phyloP scores from a whole-genome alignment of 345 rosid genomes.

The Psidium guajava region DNA sequence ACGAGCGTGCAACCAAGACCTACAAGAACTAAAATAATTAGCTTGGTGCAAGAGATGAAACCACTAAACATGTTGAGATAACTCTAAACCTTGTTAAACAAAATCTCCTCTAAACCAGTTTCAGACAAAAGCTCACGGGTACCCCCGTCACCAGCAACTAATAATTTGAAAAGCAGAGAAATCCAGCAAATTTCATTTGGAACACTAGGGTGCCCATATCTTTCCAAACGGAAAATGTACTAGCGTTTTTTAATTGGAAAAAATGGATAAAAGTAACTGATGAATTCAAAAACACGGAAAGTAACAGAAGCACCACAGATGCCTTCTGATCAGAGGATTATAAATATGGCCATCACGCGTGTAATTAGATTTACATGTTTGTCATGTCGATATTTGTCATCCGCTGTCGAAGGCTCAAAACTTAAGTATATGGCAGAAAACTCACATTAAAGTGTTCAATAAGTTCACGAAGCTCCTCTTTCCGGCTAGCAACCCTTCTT shows the following conservation, averaged over 20 bases:
- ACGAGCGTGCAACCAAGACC: neutral
- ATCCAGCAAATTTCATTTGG: neutral
- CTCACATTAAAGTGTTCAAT: conserved; percentile 81
- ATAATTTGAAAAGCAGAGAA: neutral
- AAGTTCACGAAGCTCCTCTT: conserved; percentile 76
- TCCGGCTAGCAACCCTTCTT: conserved; percentile 58
- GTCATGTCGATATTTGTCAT: neutral
- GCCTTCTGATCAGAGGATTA: neutral
- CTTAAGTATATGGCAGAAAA: neutral
- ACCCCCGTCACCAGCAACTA: neutral
- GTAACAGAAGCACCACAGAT: neutral
- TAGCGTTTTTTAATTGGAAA: neutral
- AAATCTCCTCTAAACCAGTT: neutral
- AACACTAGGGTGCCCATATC: neutral
- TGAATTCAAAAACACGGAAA: neutral
- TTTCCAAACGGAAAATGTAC: neutral
- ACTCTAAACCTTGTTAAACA: neutral
- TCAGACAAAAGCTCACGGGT: neutral
- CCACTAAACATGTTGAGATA: neutral
- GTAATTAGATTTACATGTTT: neutral
- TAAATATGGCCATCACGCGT: neutral
- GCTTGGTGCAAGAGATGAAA: neutral
- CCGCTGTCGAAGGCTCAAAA: neutral
- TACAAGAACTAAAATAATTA: neutral
- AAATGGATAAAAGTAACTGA: neutral